Evolutionary conservation across 768 basidiomycete genomes (phyloP), one percentile per base, ranked within the genome.

Genomic region (Lactifluus piperatus): DNA sequence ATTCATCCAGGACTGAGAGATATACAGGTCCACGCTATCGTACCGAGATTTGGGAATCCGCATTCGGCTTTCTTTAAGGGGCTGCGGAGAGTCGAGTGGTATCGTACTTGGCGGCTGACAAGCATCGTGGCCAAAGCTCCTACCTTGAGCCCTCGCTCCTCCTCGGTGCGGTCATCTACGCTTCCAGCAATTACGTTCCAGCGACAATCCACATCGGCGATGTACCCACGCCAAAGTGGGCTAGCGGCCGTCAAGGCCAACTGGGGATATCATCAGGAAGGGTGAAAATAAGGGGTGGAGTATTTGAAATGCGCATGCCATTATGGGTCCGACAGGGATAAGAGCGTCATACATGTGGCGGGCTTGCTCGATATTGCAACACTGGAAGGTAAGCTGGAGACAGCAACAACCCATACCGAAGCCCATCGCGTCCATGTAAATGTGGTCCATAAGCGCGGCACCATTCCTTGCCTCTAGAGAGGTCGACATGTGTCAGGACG

Each of bases 381-480:
- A 88, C 72, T 99, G 97, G 75, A 98, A 97, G 14, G 97, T 99
- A 61, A 98, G 79, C 68, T 99, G 97, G 52, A 99, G 77, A 72
- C 97, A 98, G 68, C 92, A 95, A 65, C 95, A 98, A 6, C 97
- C 97, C 97, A 98, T 99, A 48, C 97, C 97, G 71, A 99, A 99
- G 29, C 94, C 95, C 97, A 98, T 98, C 9, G 97, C 94, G 71
- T 99, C 97, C 77, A 98, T 81, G 70, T 98, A 98, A 63, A 99
- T 91, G 71, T 98, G 94, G 70, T 95, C 85, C 32, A 78, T 76
- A 36, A 91, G 78, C 16, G 94, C 94, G 5, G 94, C 92, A 2
- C 94, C 94, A 62, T 84, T 79, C 73, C 85, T 90, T 0, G 94
- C 94, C 77, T 97, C 93, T 90, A 62, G 46, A 29, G 50, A 29